Evolutionary conservation across 805 yeast genomes (phyloP), one percentile per base, ranked within the genome.

Genomic region (Yarrowia keelungensis): DNA sequence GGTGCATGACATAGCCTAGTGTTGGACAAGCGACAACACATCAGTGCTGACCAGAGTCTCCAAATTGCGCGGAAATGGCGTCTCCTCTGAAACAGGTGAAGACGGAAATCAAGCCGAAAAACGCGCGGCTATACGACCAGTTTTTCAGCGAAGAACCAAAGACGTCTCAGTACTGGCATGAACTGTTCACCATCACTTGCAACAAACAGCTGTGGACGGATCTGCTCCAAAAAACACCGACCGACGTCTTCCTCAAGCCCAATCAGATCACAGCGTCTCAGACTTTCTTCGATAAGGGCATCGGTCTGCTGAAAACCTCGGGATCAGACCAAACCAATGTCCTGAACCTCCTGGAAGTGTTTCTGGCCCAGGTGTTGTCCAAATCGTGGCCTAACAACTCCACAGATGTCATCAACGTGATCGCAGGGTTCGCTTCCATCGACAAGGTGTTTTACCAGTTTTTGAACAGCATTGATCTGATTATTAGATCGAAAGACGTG

Each of bases 361-460:
- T 76, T 53, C 69, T 78, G 46, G 75, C 75, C 46, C 73, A 72
- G 46, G 68, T 78, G 0, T 71, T 76, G 39, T 69, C 69, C 49
- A 75, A 74, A 69, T 71, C 71, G 22, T 73, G 77, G 51, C 69
- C 77, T 9, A 72, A 72, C 65, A 71, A 70, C 45, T 72, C 75
- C 26, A 64, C 78, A 0, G 80, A 78, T 19, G 69, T 74, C 4
- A 76, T 79, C 19, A 46, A 75, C 2, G 74, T 76, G 4, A 70
- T 80, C 14, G 77, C 79, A 0, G 82, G 83, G 2, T 69, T 79
- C 16, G 79, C 77, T 26, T 69, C 70, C 11, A 76, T 79, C 15
- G 80, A 78, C 46, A 61, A 56, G 36, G 69, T 72, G 26, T 74
- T 80, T 47, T 73, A 73, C 65, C 73, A 72, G 19, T 71, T 80